Conservation (phyloP, 495 filamentous ascomycete genomes). For the Hyphodiscus hymeniophilus region DNA sequence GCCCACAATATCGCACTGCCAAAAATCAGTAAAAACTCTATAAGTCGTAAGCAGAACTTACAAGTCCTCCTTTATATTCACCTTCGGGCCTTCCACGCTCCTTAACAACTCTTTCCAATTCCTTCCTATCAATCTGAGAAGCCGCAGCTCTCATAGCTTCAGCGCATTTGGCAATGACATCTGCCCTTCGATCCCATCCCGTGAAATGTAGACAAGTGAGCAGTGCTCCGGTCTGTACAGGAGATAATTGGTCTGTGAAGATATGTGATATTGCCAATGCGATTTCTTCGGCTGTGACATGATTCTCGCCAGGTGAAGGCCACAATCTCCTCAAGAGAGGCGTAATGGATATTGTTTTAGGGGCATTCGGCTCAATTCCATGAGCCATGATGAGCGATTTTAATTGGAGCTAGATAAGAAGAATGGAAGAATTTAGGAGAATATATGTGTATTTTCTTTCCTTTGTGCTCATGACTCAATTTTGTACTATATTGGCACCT, state of each 20-base stretch:
- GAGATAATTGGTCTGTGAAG: constrained; percentile 75
- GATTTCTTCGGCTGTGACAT: constrained; percentile 70
- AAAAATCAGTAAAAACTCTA: constrained; percentile 2
- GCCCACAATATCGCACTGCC: constrained; percentile 86
- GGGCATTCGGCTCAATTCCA: constrained; percentile 16
- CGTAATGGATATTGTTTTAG: constrained; percentile 54
- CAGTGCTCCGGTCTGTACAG: constrained; percentile 75
- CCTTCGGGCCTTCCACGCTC: constrained; percentile 52
- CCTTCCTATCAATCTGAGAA: constrained; percentile 50
- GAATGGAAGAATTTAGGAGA: neutral
- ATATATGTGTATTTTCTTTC: neutral
- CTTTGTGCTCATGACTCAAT: neutral
- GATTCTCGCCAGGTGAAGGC: constrained; percentile 44
- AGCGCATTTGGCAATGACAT: constrained; percentile 73
- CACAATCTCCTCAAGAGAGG: constrained; percentile 73
- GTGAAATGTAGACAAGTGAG: constrained; percentile 87
- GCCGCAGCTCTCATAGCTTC: constrained; percentile 63
- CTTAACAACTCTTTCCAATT: constrained; percentile 49
- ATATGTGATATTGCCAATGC: constrained; percentile 79
- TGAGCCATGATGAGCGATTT: constrained; percentile 6
- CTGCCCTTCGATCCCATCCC: constrained; percentile 63
- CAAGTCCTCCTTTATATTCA: constrained; percentile 61
- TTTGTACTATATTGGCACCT: no score
- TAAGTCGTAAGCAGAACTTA: constrained; percentile 28
- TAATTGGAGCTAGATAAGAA: no score